These are phyloP conservation scores for Cichorium intybus DNA, from an alignment of 140 eudicot genomes.

Conservation along the genomic window DNA sequence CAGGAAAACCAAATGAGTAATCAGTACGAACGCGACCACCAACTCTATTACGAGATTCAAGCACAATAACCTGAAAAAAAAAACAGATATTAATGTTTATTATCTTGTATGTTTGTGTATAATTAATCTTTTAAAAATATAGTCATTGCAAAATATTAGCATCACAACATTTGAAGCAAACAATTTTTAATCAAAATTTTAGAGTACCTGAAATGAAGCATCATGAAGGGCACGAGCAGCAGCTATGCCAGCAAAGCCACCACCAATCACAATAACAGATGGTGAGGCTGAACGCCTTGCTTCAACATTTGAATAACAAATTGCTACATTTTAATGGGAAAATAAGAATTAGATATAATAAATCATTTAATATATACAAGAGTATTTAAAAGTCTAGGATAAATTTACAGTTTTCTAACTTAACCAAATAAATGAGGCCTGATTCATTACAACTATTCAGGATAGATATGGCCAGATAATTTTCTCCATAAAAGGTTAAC, in stretches of 20 bases:
- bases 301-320: slow-evolving; percentile 48
- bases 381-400: neutral
- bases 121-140: neutral
- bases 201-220: slow-evolving; percentile 91
- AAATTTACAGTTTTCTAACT: slow-evolving; percentile 11
- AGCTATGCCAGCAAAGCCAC: slow-evolving; percentile 90
- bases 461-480: neutral
- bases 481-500: neutral
- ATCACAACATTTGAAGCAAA: slow-evolving; percentile 7
- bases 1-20: slow-evolving; percentile 95
- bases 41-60: slow-evolving; percentile 93
- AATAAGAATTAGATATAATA: slow-evolving; percentile 15
- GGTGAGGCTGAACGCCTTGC: slow-evolving; percentile 62
- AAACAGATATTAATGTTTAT: neutral
- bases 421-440: slow-evolving; percentile 2
- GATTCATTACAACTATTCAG: slow-evolving; percentile 5
- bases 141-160: slow-evolving; percentile 15
- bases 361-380: neutral
- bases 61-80: slow-evolving; percentile 58
- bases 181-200: neutral
- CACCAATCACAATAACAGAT: slow-evolving; percentile 89
- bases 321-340: slow-evolving; percentile 38
- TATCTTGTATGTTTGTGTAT: neutral
- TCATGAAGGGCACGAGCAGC: slow-evolving; percentile 97
- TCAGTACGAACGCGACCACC: slow-evolving; percentile 97